Evolutionary conservation across 2,329 filamentous ascomycete species (phyloP).

Genomic region (Biscogniauxia mediterranea): DNA sequence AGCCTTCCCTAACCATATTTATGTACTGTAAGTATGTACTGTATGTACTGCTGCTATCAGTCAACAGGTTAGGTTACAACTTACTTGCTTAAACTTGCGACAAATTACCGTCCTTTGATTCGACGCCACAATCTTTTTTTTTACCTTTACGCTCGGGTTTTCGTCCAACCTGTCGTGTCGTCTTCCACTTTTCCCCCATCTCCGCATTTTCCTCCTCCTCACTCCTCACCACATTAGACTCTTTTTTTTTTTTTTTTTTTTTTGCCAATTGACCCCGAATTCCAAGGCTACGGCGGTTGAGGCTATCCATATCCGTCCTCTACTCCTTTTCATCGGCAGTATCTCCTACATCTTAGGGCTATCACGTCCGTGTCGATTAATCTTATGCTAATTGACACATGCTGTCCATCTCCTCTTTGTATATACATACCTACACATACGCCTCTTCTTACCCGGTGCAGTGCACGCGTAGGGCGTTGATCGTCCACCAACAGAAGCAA

Average conservation of each 20-base stretch:
- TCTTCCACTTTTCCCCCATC: constrained; percentile 29
- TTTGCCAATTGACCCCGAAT: constrained; percentile 25
- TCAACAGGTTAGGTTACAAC: background rate
- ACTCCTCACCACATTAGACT: constrained; percentile 21
- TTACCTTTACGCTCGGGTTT: constrained; percentile 23
- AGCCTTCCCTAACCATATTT: no score
- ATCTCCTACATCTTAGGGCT: background rate
- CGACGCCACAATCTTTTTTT: constrained; percentile 20
- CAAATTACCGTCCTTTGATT: constrained; percentile 5
- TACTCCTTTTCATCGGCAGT: background rate
- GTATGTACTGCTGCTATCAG: no score
- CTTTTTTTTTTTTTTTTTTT: constrained; percentile 13
- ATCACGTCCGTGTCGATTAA: background rate
- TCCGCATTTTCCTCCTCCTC: constrained; percentile 31
- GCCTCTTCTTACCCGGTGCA: constrained; percentile 1
- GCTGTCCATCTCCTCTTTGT: no score
- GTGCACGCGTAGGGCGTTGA: background rate
- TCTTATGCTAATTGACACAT: background rate
- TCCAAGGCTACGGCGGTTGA: constrained; percentile 8
- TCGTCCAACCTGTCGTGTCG: constrained; percentile 13
- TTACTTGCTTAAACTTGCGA: background rate
- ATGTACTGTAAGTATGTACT: no score
- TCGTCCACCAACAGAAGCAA: background rate
- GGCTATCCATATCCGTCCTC: background rate
- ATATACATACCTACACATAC: background rate